Base-by-base conservation (phyloP, 352 stramenopile genomes). In the Pythium rhizo-oryzae region DNA sequence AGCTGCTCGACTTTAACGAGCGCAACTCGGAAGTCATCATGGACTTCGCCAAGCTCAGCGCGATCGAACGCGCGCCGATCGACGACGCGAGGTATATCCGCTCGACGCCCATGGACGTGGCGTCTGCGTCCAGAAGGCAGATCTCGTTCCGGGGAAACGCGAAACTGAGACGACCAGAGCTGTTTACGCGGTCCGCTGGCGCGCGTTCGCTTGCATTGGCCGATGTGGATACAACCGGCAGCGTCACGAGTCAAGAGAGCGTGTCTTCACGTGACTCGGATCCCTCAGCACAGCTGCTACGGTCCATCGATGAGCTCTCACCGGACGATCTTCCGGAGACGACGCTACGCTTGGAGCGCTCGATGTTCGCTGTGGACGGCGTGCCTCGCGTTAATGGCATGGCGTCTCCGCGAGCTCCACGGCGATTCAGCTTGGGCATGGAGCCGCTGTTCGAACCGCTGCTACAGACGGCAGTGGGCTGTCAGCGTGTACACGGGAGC, bases 371-470 rank as follows among this genome's bases (percentile, higher is more conserved):
- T 19, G 23, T 4, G 18, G 43, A 61, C 19, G 62, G 23, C 43
- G 6, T 41, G 16, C 5, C 16, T 1, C 44, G 9, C 2, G 5
- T 39, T 1, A 58, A 12, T n/a, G 25, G 35, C 1, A 65, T 65
- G 2, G 56, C 52, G 21, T 71, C 65, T 2, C 75, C 78, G 3
- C 78, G 65, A 35, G 28, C n/a, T n/a, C 64, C 57, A 6, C 47
- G 56, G 15, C 86, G 81, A 47, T 90, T 79, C 69, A 74, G 69
- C 11, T 75, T 90, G 50, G 84, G 69, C 3, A 85, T 94, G 61
- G 86, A 94, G 64, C 84, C 86, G 19, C 59, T 94, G 15, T 94
- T 90, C 57, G 86, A 94, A 53, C 84, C 86, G 39, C 70, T 94
- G 12, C 55, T 94, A 19, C 83, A 92, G 13, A 74, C 78, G 1